Evolutionary conservation across 1,284 basidiomycete genomes (phyloP).

Genomic region (Moesziomyces sp.): DNA sequence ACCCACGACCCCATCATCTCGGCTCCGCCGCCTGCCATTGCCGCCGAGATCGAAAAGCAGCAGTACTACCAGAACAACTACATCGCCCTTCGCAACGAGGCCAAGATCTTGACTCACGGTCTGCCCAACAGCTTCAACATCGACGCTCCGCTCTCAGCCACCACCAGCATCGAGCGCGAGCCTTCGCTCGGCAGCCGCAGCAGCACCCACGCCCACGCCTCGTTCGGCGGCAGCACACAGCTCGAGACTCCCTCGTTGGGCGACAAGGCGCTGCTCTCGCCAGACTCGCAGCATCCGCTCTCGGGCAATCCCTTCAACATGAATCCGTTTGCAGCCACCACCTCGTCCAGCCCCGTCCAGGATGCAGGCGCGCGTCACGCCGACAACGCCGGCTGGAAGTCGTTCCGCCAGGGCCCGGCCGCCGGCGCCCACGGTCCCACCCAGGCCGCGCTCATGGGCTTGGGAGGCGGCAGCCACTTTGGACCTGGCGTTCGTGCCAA

Average conservation of each 20-base stretch:
- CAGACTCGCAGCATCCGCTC: conserved; percentile 31
- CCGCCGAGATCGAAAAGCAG: conserved; percentile 43
- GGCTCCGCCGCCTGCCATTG: conserved; percentile 10
- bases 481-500: conserved; percentile 64
- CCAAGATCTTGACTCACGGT: conserved; percentile 35
- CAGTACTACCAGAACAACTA: conserved; percentile 52
- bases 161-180: conserved; percentile 30
- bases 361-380: conserved; percentile 15
- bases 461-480: conserved; percentile 63
- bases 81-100: conserved; percentile 40
- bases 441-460: conserved; percentile 37
- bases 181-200: conserved; percentile 38
- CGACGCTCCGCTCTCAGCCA: conserved; percentile 36
- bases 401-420: conserved; percentile 19
- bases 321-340: conserved; percentile 8
- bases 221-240: conserved; percentile 44
- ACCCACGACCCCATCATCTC: conserved; percentile 46
- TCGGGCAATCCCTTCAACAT: conserved; percentile 30
- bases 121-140: conserved; percentile 26
- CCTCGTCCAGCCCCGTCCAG: conserved; percentile 29
- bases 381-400: conserved; percentile 35
- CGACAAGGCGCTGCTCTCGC: conserved; percentile 50
- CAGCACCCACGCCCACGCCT: conserved; percentile 37
- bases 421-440: conserved; percentile 31
- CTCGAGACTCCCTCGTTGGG: conserved; percentile 50